Percentiles rank a stretch among this genome's conserved stretches.
Evolutionary conservation across 805 yeast species (phyloP).

Genomic region (Sungouiella thailandica): DNA sequence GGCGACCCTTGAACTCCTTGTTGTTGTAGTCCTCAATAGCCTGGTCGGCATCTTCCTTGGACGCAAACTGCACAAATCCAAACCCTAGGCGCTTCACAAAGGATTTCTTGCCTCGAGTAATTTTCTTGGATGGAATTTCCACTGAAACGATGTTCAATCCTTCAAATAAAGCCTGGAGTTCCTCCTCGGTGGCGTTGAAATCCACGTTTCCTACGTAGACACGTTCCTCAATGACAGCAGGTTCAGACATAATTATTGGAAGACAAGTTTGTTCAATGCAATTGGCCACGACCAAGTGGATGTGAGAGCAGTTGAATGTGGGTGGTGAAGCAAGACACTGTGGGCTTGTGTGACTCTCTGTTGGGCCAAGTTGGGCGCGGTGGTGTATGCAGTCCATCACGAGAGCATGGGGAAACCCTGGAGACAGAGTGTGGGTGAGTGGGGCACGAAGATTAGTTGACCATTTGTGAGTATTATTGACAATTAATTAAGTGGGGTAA

Average conservation of each 20-base stretch:
- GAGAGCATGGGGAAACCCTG: too few species aligned
- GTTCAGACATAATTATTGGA: constrained; percentile 6
- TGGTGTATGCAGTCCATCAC: too few species aligned
- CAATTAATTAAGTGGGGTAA: too few species aligned
- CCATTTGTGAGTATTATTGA: too few species aligned
- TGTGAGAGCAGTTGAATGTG: too few species aligned
- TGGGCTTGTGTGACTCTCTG: too few species aligned
- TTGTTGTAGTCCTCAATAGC: constrained; percentile 41
- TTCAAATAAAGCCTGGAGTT: constrained; percentile 44
- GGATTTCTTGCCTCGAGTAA: constrained; percentile 28
- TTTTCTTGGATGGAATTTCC: constrained; percentile 47
- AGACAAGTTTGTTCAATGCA: too few species aligned
- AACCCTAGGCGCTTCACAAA: constrained; percentile 49
- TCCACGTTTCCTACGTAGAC: constrained; percentile 41
- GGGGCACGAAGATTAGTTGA: too few species aligned
- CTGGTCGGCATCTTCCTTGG: constrained; percentile 39
- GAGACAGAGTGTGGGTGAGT: too few species aligned
- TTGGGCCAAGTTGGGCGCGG: too few species aligned
- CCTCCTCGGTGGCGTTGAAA: constrained; percentile 38
- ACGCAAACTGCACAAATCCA: constrained; percentile 52
- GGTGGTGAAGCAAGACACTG: too few species aligned
- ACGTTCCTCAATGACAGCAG: constrained; percentile 39
- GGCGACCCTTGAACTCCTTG: constrained; percentile 40
- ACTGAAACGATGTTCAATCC: constrained; percentile 41
- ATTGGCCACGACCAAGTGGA: neutral